Percentiles rank a stretch among this genome's conserved stretches.
These are phyloP conservation scores for Guillardia theta DNA, from an alignment of 78 protist species.

Conservation along the genomic window DNA sequence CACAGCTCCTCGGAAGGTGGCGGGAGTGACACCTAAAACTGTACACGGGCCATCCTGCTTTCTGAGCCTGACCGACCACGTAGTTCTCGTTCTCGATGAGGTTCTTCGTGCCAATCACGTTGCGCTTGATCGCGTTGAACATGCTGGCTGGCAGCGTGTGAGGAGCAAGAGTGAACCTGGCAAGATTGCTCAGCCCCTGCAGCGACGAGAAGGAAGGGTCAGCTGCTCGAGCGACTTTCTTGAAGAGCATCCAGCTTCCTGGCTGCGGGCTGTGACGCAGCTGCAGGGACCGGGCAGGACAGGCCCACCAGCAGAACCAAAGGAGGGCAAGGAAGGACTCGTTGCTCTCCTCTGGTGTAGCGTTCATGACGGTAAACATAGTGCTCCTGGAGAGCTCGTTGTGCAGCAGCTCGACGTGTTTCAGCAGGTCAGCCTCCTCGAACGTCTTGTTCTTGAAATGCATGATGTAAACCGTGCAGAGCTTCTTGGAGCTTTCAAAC, in stretches of 20 bases:
- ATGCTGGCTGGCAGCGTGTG: conserved; percentile 12
- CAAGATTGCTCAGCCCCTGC: background rate
- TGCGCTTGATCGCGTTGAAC: background rate
- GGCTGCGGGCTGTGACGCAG: background rate
- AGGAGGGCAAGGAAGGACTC: background rate
- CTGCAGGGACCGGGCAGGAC: background rate
- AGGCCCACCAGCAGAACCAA: background rate
- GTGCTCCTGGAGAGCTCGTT: background rate
- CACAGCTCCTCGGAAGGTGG: background rate
- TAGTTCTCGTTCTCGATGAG: background rate
- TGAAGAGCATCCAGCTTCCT: background rate
- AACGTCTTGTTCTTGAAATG: background rate
- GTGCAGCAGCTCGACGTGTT: background rate
- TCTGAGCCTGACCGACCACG: background rate
- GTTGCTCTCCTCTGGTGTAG: background rate
- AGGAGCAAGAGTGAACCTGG: background rate
- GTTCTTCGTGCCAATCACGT: background rate
- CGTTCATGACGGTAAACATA: background rate
- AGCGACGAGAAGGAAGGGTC: background rate
- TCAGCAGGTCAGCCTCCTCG: background rate
- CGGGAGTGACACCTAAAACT: background rate
- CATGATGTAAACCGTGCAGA: background rate
- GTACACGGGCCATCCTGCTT: background rate
- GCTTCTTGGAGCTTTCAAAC: background rate
- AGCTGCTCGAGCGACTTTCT: background rate